A percentile compares a stretch with the other conserved stretches of the same genome.
Evolutionary conservation across 78 protist genomes (phyloP).

Genomic region (Dictyostelium capitatum): DNA sequence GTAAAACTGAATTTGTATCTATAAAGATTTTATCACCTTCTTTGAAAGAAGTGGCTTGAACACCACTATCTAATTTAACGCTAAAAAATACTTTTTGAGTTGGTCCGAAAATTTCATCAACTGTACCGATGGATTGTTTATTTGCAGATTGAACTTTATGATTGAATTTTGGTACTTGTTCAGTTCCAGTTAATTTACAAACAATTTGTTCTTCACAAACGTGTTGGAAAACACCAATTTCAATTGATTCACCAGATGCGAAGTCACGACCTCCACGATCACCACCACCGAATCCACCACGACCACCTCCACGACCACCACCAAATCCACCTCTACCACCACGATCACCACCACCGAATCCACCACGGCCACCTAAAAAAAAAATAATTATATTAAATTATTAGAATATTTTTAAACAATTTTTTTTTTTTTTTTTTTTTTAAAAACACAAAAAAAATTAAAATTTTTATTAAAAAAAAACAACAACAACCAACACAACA

Average conservation of each 20-base stretch:
- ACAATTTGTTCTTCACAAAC: conserved; percentile 76
- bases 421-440: too few relatives aligned
- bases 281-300: conserved; percentile 20
- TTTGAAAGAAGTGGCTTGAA: conserved; percentile 79
- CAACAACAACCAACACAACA: too few relatives aligned
- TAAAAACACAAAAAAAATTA: too few relatives aligned
- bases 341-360: conserved; percentile 23
- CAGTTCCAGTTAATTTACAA: conserved; percentile 34
- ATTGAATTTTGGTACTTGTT: conserved; percentile 77
- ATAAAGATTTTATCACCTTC: conserved; percentile 50
- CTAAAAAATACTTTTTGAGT: conserved; percentile 62
- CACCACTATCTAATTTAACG: conserved; percentile 73
- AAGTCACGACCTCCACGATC: conserved; percentile 9
- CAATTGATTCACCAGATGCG: conserved; percentile 41
- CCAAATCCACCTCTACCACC: conserved; percentile 38
- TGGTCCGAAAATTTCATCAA: conserved; percentile 82
- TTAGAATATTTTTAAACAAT: too few relatives aligned
- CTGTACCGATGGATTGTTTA: conserved; percentile 37
- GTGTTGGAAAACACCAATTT: conserved; percentile 69
- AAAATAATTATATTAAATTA: too few relatives aligned
- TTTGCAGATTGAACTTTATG: conserved; percentile 34
- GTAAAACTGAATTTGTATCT: conserved; percentile 49
- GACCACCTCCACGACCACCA: conserved; percentile 29
- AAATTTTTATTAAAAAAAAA: too few relatives aligned
- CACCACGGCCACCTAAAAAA: conserved; percentile 25